A percentile compares a stretch with the other conserved stretches of the same genome.
Evolutionary conservation across 345 rosid species (phyloP).

Genomic region (Hirschfeldia incana): DNA sequence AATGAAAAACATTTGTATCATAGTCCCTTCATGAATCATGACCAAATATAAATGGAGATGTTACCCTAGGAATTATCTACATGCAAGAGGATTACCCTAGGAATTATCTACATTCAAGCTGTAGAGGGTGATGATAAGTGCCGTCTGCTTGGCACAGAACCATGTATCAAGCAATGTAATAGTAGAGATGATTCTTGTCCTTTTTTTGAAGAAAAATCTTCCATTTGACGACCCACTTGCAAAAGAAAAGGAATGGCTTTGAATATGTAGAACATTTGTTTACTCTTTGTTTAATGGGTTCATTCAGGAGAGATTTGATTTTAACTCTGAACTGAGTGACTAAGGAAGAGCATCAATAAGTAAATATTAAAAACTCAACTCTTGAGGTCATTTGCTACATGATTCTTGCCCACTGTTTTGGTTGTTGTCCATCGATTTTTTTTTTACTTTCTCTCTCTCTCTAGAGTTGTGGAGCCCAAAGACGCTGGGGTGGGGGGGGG

Average conservation of each 20-base stretch:
- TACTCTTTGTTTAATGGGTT: not conserved
- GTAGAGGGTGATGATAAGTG: not conserved
- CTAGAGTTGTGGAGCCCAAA: constrained; percentile 66
- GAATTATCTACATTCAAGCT: not conserved
- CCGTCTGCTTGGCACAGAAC: not conserved
- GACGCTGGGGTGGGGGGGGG: not conserved
- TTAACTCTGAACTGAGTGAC: not conserved
- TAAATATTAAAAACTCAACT: not conserved
- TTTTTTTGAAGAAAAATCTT: not conserved
- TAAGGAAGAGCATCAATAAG: not conserved
- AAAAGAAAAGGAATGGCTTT: not conserved
- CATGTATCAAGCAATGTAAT: not conserved
- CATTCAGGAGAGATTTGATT: not conserved
- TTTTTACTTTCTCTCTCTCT: not conserved
- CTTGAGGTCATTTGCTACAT: not conserved
- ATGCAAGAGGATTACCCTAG: not conserved
- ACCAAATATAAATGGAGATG: not conserved
- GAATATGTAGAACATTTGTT: not conserved
- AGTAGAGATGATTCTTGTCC: not conserved
- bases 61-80: not conserved
- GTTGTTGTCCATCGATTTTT: not conserved
- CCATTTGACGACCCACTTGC: not conserved
- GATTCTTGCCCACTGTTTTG: not conserved
- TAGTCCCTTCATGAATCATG: not conserved
- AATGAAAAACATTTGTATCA: not conserved